Evolutionary conservation across 225 moss, liverwort and hornwort species (phyloP), one percentile per base, ranked within the genome.

Genomic region (Marchantia polymorpha): DNA sequence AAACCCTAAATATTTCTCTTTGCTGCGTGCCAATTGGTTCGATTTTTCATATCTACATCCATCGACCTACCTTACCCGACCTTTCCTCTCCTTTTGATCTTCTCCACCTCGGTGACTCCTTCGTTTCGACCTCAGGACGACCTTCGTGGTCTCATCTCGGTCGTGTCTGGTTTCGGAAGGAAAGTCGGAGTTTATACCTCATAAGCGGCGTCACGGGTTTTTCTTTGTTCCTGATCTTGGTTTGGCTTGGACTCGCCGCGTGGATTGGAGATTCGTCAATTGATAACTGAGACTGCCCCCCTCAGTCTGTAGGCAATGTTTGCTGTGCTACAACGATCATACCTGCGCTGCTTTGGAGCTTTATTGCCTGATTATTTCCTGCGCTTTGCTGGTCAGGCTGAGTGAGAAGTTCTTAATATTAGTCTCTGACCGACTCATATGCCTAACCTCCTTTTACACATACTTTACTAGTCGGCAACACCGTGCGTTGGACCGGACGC

Each of bases 391-490:
- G 54, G 12, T 54, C 25, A 6, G 16, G n/a, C 55, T 9, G 59
- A 75, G 17, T 55, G 58, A 75, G 30, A 59, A 75, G 75, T 46
- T 59, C 39, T 20, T 22, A 22, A 58, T 59, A 4, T 22, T 59
- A 59, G 71, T 71, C 71, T 71, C 50, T 20, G 22, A 71, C 71
- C 71, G 16, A 71, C 71, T 20, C 31, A 19, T 71, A 71, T 50
- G 15, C 77, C 50, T 13, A 49, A 64, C 64, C 23, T 77, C 64
- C 50, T 12, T 50, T n/a, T 15, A 54, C 49, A 3, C 0, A 51
- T 25, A 29, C 15, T 65, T 46, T 77, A 77, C 77, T 77, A 77
- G 77, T 77, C 77, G 77, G 77, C 77, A 77, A 77, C 64, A 77
- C 77, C 46, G 64, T 77, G 77, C 77, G 77, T 64, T 65, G 0